A percentile compares a stretch with the other conserved stretches of the same genome.
Evolutionary conservation across 306 rosid genomes (phyloP).

Genomic region (Cucurbita moschata): DNA sequence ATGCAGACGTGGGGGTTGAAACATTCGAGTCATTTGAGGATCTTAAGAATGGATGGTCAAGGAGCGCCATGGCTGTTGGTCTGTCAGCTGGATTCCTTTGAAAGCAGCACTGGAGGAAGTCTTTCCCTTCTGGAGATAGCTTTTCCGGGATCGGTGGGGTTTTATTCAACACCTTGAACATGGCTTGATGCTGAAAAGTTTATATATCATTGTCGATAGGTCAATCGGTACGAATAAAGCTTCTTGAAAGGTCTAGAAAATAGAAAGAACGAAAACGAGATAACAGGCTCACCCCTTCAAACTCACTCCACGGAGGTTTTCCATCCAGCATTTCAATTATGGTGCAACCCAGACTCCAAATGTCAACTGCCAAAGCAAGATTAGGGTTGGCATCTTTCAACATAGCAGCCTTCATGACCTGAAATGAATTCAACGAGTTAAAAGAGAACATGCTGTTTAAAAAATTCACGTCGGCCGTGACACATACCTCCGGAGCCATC

Average conservation of each 20-base stretch:
- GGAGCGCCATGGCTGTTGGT: constrained; percentile 51
- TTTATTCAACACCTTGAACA: constrained; percentile 81
- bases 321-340: constrained; percentile 87
- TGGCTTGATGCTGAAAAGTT: constrained; percentile 71
- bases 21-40: constrained; percentile 34
- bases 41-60: constrained; percentile 64
- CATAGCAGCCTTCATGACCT: constrained; percentile 81
- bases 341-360: constrained; percentile 97
- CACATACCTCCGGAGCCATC: constrained; percentile 98
- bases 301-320: constrained; percentile 88
- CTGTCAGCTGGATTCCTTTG: constrained; percentile 81
- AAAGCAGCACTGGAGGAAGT: constrained; percentile 70
- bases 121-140: constrained; percentile 64
- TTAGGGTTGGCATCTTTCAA: constrained; percentile 46
- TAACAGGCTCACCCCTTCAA: constrained; percentile 46
- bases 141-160: constrained; percentile 64
- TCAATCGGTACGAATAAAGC: not conserved
- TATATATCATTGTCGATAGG: not conserved
- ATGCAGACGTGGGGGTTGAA: constrained; percentile 12
- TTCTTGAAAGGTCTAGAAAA: not conserved
- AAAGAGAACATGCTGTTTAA: not conserved
- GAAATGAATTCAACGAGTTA: constrained; percentile 12
- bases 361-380: constrained; percentile 75
- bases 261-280: not conserved
- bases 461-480: constrained; percentile 2